phyloP scores from a whole-genome alignment of 208 protist genomes.

The Crithidia fasciculata region DNA sequence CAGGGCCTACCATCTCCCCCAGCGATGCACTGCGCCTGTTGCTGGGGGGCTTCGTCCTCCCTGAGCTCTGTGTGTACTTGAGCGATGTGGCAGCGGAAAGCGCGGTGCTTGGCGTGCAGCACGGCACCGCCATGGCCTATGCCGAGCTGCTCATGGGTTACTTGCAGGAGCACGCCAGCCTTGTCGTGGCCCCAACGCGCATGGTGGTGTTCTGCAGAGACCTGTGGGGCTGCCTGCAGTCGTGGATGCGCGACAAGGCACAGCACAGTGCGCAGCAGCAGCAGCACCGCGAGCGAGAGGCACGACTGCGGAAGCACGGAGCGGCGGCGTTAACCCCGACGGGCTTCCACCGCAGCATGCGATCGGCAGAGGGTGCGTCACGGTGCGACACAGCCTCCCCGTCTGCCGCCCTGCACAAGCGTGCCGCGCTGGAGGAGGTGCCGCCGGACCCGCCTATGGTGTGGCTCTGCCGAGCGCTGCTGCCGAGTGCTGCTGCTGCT shows the following conservation, averaged over 20 bases:
- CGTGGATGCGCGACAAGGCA: conserved; percentile 17
- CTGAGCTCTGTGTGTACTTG: conserved; percentile 77
- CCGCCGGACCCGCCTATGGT: conserved; percentile 11
- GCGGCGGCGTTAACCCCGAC: not conserved
- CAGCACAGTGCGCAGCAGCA: conserved; percentile 5
- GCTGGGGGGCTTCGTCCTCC: conserved; percentile 65
- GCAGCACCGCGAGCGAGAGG: not conserved
- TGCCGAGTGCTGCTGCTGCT: not conserved
- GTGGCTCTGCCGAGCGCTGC: conserved; percentile 26
- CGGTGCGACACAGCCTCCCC: not conserved
- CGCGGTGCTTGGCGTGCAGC: conserved; percentile 53
- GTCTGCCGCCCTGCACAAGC: not conserved
- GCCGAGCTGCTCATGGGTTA: conserved; percentile 69
- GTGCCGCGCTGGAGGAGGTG: not conserved
- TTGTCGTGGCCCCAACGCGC: conserved; percentile 56
- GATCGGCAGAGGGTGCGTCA: not conserved
- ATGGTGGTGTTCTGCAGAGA: conserved; percentile 50
- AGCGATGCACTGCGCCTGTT: conserved; percentile 50
- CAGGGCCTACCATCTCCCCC: conserved; percentile 32
- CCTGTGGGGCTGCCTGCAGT: conserved; percentile 32
- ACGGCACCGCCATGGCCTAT: conserved; percentile 66
- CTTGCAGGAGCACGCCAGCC: conserved; percentile 58
- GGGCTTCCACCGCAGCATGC: not conserved
- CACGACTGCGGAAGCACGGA: not conserved
- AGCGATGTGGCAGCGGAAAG: conserved; percentile 69